Evolutionary conservation across 2,329 filamentous ascomycete genomes (phyloP).

Genomic region (Stenocarpella maydis): DNA sequence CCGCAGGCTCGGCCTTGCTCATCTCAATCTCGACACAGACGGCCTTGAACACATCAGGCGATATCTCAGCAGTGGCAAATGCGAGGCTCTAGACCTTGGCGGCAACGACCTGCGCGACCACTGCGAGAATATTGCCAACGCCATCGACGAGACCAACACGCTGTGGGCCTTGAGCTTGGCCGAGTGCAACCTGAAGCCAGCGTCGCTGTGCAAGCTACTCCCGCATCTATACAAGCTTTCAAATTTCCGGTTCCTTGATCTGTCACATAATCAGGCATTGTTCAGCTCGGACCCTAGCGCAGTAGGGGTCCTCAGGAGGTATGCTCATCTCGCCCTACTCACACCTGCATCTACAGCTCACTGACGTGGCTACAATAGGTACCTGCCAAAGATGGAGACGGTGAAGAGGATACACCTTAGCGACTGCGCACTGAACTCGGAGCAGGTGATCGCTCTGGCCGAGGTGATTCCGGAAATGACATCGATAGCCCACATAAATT

Average conservation of each 20-base stretch:
- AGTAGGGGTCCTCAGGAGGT: slow-evolving; percentile 78
- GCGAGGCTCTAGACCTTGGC: slow-evolving; percentile 88
- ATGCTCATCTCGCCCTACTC: slow-evolving; percentile 40
- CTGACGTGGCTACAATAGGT: slow-evolving; percentile 50
- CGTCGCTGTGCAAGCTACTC: slow-evolving; percentile 77
- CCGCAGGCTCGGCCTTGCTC: slow-evolving; percentile 80
- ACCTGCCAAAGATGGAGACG: slow-evolving; percentile 79
- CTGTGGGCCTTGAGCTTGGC: slow-evolving; percentile 87
- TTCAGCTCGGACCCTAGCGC: slow-evolving; percentile 80
- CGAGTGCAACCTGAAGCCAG: slow-evolving; percentile 80
- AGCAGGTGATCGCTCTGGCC: slow-evolving; percentile 89
- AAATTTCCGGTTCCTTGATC: slow-evolving; percentile 86
- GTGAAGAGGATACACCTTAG: slow-evolving; percentile 87
- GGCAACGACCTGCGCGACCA: slow-evolving; percentile 76
- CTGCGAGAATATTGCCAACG: slow-evolving; percentile 60
- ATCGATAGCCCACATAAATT: slow-evolving; percentile 83
- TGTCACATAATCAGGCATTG: slow-evolving; percentile 87
- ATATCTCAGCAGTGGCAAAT: slow-evolving; percentile 79
- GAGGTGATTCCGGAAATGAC: slow-evolving; percentile 88
- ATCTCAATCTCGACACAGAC: slow-evolving; percentile 78
- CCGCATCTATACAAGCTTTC: slow-evolving; percentile 74
- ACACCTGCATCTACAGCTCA: background rate
- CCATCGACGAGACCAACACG: slow-evolving; percentile 61
- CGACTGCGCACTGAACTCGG: slow-evolving; percentile 83
- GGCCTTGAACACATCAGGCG: slow-evolving; percentile 78